Base-by-base conservation (phyloP, 2,329 filamentous ascomycete species). In the Monosporascus sp. region DNA sequence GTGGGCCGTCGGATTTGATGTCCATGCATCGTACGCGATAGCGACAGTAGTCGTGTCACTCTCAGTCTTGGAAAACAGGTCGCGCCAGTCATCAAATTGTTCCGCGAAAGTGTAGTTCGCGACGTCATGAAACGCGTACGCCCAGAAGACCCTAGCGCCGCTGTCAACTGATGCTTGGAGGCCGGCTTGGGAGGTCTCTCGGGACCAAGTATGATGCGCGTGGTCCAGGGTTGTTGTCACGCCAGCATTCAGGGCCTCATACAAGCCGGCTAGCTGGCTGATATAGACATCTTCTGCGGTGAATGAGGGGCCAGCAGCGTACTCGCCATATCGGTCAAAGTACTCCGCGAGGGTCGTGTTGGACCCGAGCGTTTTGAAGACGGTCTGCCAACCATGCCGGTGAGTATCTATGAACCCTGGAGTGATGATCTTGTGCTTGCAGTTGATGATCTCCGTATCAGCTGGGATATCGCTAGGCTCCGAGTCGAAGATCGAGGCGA, bases 371-470 rank as follows among this genome's bases (percentile, higher is more conserved):
- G 79, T 81, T 59, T 78, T 80, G 59, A 76, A 74, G 9, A 71
- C 76, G 0, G 80, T 82, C 60, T 83, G 78, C 81, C 80, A 82
- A 0, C 74, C 72, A 55, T 81, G 78, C 1, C 75, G 74, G 57
- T 83, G 80, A 0, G 79, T 82, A 63, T 83, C 77, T 53, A 83
- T 69, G 63, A 83, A 82, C 8, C 81, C 80, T 0, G 79, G 77
- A 0, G 73, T 74, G 50, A 82, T 69, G 54, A 82, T 82, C 59
- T 80, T 78, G 50, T 74, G 69, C 0, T 70, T 71, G 39, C 73
- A 74, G 56, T 83, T 74, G n/a, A 82, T 66, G 1, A 74, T 55
- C 49, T 79, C 69, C 1, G 68, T 68, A 18, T 66, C 65, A 0
- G 54, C 45, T 1, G 66, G 65, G 3, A 70, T 31, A 20, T 57